A percentile compares a stretch with the other conserved stretches of the same genome.
Evolutionary conservation across 2,329 filamentous ascomycete genomes (phyloP).

Genomic region (Colletotrichum sp.): DNA sequence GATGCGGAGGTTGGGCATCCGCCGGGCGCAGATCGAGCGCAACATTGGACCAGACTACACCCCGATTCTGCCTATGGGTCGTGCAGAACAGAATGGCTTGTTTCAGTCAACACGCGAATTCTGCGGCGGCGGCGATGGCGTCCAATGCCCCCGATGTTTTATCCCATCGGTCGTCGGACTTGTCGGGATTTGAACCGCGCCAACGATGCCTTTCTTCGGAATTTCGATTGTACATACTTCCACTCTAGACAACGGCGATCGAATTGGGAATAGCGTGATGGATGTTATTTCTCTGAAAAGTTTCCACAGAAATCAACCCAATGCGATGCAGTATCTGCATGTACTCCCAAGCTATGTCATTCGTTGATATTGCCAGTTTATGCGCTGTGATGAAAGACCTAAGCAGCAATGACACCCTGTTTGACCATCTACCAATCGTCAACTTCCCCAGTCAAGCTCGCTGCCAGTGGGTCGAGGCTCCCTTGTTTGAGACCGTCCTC

Average conservation of each 20-base stretch:
- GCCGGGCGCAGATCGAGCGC: background rate
- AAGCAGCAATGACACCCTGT: background rate
- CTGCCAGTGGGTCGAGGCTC: background rate
- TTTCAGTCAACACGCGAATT: background rate
- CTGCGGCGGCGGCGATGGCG: background rate
- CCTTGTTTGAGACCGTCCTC: background rate
- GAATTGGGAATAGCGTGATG: background rate
- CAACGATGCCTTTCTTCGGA: background rate
- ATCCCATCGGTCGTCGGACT: background rate
- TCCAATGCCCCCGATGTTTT: background rate
- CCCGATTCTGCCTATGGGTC: background rate
- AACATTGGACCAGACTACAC: background rate
- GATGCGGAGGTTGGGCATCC: background rate
- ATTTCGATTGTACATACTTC: background rate
- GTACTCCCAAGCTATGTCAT: background rate
- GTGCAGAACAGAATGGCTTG: background rate
- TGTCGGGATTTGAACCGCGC: background rate
- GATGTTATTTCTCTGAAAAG: background rate
- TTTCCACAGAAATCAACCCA: background rate
- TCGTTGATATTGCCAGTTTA: background rate
- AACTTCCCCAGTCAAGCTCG: conserved; percentile 4
- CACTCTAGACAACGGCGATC: background rate
- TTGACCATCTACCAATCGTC: conserved; percentile 65
- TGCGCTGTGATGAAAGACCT: background rate
- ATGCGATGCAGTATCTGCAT: background rate